phyloP scores from a whole-genome alignment of 2,329 filamentous ascomycete genomes.

The Calonectria naviculata region DNA sequence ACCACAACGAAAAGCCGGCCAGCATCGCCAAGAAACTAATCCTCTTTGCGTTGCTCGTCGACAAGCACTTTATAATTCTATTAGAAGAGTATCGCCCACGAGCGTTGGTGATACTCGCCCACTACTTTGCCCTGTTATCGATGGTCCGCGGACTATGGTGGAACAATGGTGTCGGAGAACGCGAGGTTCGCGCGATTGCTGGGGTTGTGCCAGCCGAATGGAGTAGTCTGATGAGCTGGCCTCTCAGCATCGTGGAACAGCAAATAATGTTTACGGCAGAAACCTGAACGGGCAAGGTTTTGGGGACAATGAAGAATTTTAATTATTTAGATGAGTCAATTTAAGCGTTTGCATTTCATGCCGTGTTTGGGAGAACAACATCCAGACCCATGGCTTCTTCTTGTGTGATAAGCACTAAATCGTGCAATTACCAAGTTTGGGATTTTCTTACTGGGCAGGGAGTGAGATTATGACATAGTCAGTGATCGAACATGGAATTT shows the following conservation, averaged over 20 bases:
- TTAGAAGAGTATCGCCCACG: conserved; percentile 16
- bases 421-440: too few species aligned
- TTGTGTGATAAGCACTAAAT: too few species aligned
- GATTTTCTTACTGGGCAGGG: too few species aligned
- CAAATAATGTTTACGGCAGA: conserved; percentile 18
- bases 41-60: conserved; percentile 1
- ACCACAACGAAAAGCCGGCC: conserved; percentile 1
- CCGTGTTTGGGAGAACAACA: background rate
- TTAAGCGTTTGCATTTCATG: background rate
- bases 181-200: conserved; percentile 7
- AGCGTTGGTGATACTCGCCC: conserved; percentile 14
- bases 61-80: conserved; percentile 13
- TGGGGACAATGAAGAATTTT: background rate
- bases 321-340: background rate
- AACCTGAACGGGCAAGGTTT: background rate
- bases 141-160: conserved; percentile 17
- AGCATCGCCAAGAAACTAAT: conserved; percentile 4
- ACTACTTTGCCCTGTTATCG: conserved; percentile 18
- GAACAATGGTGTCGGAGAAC: conserved; percentile 1
- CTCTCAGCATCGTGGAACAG: conserved; percentile 15
- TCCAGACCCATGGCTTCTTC: too few species aligned
- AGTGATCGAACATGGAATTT: too few species aligned
- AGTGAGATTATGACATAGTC: too few species aligned
- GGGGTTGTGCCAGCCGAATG: conserved; percentile 6
- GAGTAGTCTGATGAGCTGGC: conserved; percentile 16